These are phyloP conservation scores for Butyriboletus loyo DNA, from an alignment of 768 basidiomycete genomes.

Conservation along the genomic window DNA sequence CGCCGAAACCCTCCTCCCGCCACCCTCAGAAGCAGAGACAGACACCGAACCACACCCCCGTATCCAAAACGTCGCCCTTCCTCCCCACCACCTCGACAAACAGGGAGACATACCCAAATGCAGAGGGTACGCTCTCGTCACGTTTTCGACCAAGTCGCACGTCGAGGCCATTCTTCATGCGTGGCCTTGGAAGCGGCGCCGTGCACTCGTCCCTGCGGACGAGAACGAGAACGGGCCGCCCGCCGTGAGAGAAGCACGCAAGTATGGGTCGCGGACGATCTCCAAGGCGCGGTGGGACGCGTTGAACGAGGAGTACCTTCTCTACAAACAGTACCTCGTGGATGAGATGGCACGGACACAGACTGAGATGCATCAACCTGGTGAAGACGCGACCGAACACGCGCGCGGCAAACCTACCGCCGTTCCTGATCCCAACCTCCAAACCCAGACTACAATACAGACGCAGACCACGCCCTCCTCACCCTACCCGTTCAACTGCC, in stretches of 20 bases:
- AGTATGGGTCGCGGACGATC: slow-evolving; percentile 58
- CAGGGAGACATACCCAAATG: slow-evolving; percentile 52
- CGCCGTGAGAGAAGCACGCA: slow-evolving; percentile 43
- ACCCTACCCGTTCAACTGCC: slow-evolving; percentile 60
- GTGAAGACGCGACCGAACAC: neutral
- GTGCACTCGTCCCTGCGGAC: neutral
- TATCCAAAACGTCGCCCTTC: slow-evolving; percentile 56
- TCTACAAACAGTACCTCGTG: slow-evolving; percentile 54
- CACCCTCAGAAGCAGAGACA: neutral
- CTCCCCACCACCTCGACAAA: slow-evolving; percentile 62
- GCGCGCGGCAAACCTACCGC: neutral
- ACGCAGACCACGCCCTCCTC: slow-evolving; percentile 24
- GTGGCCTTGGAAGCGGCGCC: slow-evolving; percentile 61
- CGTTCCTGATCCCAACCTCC: fast-evolving
- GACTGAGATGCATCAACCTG: neutral
- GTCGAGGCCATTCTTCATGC: slow-evolving; percentile 39
- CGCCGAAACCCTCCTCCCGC: slow-evolving; percentile 34
- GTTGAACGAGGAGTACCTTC: slow-evolving; percentile 67
- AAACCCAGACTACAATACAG: neutral
- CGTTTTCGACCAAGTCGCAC: slow-evolving; percentile 42
- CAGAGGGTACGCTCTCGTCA: slow-evolving; percentile 77
- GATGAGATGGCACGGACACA: slow-evolving; percentile 37
- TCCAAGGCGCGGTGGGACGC: slow-evolving; percentile 60
- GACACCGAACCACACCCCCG: slow-evolving; percentile 8
- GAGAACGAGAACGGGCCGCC: neutral